Base-by-base conservation (phyloP, 1,139 yeast genomes). In the Scheffersomyces parashehatae region DNA sequence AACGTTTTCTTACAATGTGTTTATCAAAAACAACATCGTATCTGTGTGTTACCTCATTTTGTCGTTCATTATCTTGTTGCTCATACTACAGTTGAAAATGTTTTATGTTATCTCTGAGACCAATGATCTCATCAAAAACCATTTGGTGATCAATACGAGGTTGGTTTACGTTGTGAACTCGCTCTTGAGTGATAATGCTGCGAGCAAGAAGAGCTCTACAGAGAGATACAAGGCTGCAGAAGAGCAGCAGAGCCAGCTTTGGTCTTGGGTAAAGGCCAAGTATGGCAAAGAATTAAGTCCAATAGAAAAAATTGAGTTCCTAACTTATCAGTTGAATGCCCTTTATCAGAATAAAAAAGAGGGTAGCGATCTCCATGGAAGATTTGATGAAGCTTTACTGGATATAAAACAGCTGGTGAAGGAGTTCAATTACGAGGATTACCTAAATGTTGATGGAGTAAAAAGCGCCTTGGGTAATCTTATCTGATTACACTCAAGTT, bases 71-170 rank as follows among this genome's bases (percentile, higher is more conserved):
- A 40, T 59, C 3, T 37, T 66, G 35, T 46, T 67, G 14, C 46
- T 65, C 11, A 58, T 6, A 37, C 64, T 4, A 10, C 69, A 65
- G 47, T 46, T 65, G 36, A 44, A 58, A 32, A 51, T 64, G 32
- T 54, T 56, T 36, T 41, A 47, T 10, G 42, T 46, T 1, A 47
- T 64, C 7, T 49, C 46, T 26, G 68, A 66, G 40, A 62, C 67
- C 14, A 65, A 64, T 39, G 51, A 47, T 24, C 49, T 68, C 26
- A 48, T 59, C n/a, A 56, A 54, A 39, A 54, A 56, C 30, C 73
- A 68, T 48, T 45, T 67, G 28, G 40, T 56, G 14, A 39, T 64
- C 3, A 64, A 56, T 41, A 48, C 58, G n/a, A 58, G 60, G 28
- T 49, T 65, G 30, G 41, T 60, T 7, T 38, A 42, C 30, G 44